Base-by-base conservation (phyloP, 495 filamentous ascomycete genomes). In the Filosporella fistucella region DNA sequence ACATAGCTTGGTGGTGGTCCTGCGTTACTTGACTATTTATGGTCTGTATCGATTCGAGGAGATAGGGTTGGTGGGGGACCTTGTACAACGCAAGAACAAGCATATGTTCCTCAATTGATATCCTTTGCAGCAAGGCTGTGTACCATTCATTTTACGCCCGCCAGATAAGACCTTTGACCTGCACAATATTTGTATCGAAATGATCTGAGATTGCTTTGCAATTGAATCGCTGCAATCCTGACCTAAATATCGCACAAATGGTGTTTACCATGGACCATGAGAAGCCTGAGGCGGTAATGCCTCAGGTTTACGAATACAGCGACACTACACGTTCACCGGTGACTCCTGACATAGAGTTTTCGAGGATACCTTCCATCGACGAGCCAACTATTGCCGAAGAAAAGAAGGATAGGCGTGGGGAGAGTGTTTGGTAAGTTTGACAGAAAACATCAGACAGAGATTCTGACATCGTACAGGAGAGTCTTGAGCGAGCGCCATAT, bases 401-500 rank as follows among this genome's bases (percentile, higher is more conserved):
- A 9, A 40, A 45, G 6, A 47, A 51, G 17, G 62, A 66, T 39
- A 45, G 54, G 5, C 58, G 65, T 7, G 57, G 62, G 0, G 60
- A 64, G 23, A 57, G 54, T 39, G 48, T 66, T 8, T 66, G 65
- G 63, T 66, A 42, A 38, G 59, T 17, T 18, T 6, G 1, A 18
- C 16, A 14, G 2, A n/a, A 7, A 4, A 9, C 2, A 4, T 17
- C 9, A 16, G n/a, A n/a, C 14, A 12, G 2, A n/a, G 12, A 6
- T 3, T 32, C 13, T 16, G 35, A 43, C 39, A 25, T 20, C n/a
- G 5, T 22, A 6, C 29, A 67, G 64, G 65, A 56, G 65, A 49
- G 58, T 60, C 2, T 51, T 68, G 23, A 55, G 58, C 20, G 65
- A 68, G 43, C 55, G 65, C 23, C 65, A 68, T 39, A 62, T 68